phyloP scores from a whole-genome alignment of 345 rosid genomes.

The Linum lewisii region DNA sequence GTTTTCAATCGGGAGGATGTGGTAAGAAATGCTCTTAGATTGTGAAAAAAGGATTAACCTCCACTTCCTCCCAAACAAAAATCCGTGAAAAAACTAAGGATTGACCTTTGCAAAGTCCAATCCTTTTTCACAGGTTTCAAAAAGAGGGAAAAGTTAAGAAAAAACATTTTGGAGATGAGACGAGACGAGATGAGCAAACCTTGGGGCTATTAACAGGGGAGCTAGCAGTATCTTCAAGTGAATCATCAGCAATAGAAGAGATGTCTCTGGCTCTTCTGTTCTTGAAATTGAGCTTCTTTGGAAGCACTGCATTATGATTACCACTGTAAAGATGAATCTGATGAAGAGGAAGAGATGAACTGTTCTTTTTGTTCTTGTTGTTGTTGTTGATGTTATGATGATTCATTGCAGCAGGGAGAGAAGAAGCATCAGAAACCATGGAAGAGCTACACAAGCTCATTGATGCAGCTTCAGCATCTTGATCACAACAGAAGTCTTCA shows the following conservation, averaged over 20 bases:
- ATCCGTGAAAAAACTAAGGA: no score
- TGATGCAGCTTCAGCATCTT: conserved; percentile 1
- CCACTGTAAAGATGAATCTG: conserved; percentile 4
- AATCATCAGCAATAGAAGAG: conserved; percentile 33
- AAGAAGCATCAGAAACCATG: conserved; percentile 67
- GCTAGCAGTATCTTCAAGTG: conserved; percentile 88
- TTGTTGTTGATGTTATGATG: conserved; percentile 4
- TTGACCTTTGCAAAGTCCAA: no score
- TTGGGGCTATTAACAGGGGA: conserved; percentile 80
- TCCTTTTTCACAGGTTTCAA: no score
- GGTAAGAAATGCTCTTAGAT: no score
- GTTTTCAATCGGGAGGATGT: no score
- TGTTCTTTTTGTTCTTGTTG: background rate
- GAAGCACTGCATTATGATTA: conserved; percentile 7
- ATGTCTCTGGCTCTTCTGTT: conserved; percentile 39
- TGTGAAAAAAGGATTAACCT: no score
- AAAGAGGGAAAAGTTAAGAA: no score
- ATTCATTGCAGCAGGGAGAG: conserved; percentile 38
- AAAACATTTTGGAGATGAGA: no score
- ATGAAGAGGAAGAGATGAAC: background rate
- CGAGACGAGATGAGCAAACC: conserved; percentile 30
- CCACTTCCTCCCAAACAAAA: no score
- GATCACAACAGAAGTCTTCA: conserved; percentile 42
- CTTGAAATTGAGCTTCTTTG: conserved; percentile 37
- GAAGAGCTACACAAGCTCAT: conserved; percentile 37